Conservation (phyloP, 805 yeast species). For the Candida alai region DNA sequence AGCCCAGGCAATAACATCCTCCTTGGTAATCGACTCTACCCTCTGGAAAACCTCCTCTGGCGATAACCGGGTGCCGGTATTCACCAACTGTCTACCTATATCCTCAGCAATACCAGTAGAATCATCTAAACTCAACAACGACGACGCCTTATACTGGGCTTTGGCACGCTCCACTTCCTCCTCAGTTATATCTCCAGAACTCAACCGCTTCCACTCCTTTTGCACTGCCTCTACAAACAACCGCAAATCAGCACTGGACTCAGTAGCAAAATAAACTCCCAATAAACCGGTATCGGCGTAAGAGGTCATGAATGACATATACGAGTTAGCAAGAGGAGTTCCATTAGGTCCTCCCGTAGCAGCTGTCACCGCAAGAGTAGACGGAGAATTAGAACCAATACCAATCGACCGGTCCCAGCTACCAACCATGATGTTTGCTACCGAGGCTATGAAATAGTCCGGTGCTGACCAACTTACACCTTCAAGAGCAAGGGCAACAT, state of each 20-base stretch:
- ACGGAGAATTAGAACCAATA: slow-evolving; percentile 76
- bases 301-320: slow-evolving; percentile 94
- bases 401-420: slow-evolving; percentile 96
- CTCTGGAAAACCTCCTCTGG: slow-evolving; percentile 73
- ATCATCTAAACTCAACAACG: slow-evolving; percentile 86
- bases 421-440: slow-evolving; percentile 95
- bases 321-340: slow-evolving; percentile 81
- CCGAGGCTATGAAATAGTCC: slow-evolving; percentile 91
- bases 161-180: slow-evolving; percentile 93
- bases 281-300: slow-evolving; percentile 97
- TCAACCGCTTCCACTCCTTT: slow-evolving; percentile 85
- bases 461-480: slow-evolving; percentile 97
- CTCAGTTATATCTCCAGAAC: slow-evolving; percentile 69
- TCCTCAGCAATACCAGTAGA: slow-evolving; percentile 96
- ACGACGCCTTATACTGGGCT: slow-evolving; percentile 89
- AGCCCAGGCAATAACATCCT: slow-evolving; percentile 86
- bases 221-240: slow-evolving; percentile 70
- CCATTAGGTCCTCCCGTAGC: slow-evolving; percentile 54
- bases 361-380: slow-evolving; percentile 72
- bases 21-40: slow-evolving; percentile 72
- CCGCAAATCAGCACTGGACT: slow-evolving; percentile 62
- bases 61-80: slow-evolving; percentile 76
- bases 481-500: slow-evolving; percentile 92
- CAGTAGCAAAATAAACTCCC: slow-evolving; percentile 93
- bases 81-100: slow-evolving; percentile 93